A percentile compares a stretch with the other conserved stretches of the same genome.
These are phyloP conservation scores for Seminavis robusta DNA, from an alignment of 108 stramenopile species.

Conservation along the genomic window DNA sequence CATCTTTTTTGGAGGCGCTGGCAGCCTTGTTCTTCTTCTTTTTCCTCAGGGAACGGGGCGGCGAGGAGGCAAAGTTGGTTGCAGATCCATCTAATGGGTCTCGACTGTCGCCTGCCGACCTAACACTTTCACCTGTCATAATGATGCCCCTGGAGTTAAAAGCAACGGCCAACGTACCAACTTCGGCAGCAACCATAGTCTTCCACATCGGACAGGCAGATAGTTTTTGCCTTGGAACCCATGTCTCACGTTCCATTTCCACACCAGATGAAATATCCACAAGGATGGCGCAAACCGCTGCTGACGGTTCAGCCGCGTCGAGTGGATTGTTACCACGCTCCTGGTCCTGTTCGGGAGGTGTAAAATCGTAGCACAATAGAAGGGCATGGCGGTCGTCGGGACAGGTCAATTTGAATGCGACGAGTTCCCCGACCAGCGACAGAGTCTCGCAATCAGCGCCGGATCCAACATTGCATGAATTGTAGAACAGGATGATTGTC, in stretches of 20 bases:
- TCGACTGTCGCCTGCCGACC: not conserved
- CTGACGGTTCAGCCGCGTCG: not conserved
- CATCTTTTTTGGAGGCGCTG: slow-evolving; percentile 19
- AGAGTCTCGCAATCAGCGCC: too few relatives aligned
- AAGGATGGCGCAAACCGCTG: not conserved
- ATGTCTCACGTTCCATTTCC: slow-evolving; percentile 8
- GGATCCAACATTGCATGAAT: too few relatives aligned
- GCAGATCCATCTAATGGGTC: not conserved
- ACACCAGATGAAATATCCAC: not conserved
- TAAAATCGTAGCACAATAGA: too few relatives aligned
- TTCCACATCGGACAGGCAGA: not conserved
- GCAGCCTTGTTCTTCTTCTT: slow-evolving; percentile 14
- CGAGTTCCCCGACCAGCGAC: too few relatives aligned
- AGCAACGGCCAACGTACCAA: slow-evolving; percentile 2
- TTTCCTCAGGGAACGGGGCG: too few relatives aligned
- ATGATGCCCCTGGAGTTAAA: not conserved
- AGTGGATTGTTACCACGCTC: too few relatives aligned
- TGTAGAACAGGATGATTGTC: too few relatives aligned
- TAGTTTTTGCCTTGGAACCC: too few relatives aligned
- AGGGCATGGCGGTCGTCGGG: too few relatives aligned
- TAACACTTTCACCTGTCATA: slow-evolving; percentile 14
- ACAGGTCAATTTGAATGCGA: too few relatives aligned
- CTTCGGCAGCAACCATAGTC: not conserved
- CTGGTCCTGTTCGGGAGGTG: too few relatives aligned
- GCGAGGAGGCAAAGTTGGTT: too few relatives aligned